Evolutionary conservation across 2,329 filamentous ascomycete genomes (phyloP).

Genomic region (Thielaviopsis ethacetica): DNA sequence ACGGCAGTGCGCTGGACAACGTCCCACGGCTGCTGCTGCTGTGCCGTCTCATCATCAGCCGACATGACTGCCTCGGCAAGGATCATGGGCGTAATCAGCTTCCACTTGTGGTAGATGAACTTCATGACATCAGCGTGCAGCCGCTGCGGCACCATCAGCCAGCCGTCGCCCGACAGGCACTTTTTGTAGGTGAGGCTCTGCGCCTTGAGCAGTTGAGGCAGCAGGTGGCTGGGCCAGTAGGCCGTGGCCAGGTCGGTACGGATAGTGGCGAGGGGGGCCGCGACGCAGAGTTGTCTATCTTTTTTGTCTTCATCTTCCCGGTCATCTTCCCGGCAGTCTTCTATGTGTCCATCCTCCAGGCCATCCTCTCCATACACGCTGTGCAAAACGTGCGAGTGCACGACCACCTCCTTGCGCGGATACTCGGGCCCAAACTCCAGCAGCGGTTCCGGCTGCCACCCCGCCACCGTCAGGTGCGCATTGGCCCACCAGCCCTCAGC

Average conservation of each 20-base stretch:
- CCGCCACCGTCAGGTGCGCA: too few relatives aligned
- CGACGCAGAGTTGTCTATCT: not conserved
- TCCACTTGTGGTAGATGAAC: conserved; percentile 4
- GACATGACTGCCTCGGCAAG: not conserved
- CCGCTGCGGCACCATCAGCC: conserved; percentile 4
- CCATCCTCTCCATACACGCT: not conserved
- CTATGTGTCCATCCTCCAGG: too few relatives aligned
- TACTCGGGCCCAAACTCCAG: not conserved
- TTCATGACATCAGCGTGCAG: conserved; percentile 4
- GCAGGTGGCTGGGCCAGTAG: not conserved
- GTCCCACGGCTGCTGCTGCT: not conserved
- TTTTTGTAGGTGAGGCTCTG: not conserved
- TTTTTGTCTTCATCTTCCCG: not conserved
- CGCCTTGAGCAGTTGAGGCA: conserved; percentile 1
- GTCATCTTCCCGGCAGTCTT: too few relatives aligned
- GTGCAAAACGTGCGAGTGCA: not conserved
- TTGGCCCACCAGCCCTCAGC: conserved; percentile 3
- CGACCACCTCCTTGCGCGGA: not conserved
- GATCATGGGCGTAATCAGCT: not conserved
- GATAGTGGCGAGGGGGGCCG: conserved; percentile 2
- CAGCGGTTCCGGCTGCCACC: not conserved
- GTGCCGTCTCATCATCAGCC: too few relatives aligned
- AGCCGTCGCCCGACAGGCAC: not conserved
- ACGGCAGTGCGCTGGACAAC: not conserved
- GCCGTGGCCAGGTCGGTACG: not conserved